Percentiles rank a stretch among this genome's conserved stretches.
These are phyloP conservation scores for Penicillium silybi DNA, from an alignment of 495 filamentous ascomycete species.

Conservation along the genomic window DNA sequence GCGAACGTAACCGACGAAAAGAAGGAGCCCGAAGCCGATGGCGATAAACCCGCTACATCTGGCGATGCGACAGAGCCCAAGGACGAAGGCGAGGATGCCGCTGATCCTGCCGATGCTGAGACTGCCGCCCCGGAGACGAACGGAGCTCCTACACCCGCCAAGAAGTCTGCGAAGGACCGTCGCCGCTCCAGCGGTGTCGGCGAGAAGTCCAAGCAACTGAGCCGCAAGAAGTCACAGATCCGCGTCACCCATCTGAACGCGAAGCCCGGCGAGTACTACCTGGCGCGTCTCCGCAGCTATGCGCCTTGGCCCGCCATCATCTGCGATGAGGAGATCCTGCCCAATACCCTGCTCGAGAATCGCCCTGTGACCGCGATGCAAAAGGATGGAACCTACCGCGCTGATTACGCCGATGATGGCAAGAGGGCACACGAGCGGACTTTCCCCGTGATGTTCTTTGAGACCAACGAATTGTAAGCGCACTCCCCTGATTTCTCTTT, in stretches of 20 bases:
- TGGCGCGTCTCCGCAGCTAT: slow-evolving; percentile 83
- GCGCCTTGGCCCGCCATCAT: slow-evolving; percentile 89
- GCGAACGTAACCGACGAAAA: slow-evolving; percentile 28
- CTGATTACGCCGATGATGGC: slow-evolving; percentile 76
- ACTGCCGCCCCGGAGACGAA: slow-evolving; percentile 34
- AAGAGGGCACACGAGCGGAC: slow-evolving; percentile 78
- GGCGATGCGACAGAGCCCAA: slow-evolving; percentile 33
- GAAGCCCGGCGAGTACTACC: slow-evolving; percentile 80
- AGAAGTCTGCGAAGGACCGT: slow-evolving; percentile 49
- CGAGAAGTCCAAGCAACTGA: slow-evolving; percentile 62
- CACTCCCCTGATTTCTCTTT: not conserved
- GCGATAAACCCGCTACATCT: slow-evolving; percentile 23
- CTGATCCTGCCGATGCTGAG: slow-evolving; percentile 24
- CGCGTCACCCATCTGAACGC: slow-evolving; percentile 70
- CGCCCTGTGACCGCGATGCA: slow-evolving; percentile 79
- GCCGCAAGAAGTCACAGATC: slow-evolving; percentile 73
- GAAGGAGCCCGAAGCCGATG: slow-evolving; percentile 24
- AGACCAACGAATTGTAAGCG: slow-evolving; percentile 93
- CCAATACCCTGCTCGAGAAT: slow-evolving; percentile 60
- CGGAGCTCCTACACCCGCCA: slow-evolving; percentile 44
- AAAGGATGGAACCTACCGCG: slow-evolving; percentile 75
- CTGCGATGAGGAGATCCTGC: slow-evolving; percentile 88
- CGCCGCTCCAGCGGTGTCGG: slow-evolving; percentile 66
- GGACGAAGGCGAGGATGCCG: slow-evolving; percentile 23
- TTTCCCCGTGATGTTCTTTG: slow-evolving; percentile 89